Evolutionary conservation across 2,329 filamentous ascomycete species (phyloP).

Genomic region (Paraphaeosphaeria sporulosa): DNA sequence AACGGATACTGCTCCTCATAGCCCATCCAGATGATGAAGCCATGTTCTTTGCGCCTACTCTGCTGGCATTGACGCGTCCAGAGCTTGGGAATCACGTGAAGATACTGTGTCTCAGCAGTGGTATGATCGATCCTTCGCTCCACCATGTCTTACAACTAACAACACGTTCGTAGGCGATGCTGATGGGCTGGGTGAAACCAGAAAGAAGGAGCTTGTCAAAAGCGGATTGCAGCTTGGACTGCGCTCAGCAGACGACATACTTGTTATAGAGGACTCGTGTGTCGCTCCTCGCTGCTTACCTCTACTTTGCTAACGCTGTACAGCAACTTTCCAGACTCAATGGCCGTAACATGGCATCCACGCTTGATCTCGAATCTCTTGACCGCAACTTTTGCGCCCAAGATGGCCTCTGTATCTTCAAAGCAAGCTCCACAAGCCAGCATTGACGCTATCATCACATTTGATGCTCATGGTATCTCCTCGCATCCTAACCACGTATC

Average conservation of each 20-base stretch:
- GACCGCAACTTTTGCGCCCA: slow-evolving; percentile 75
- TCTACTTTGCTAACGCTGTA: slow-evolving; percentile 17
- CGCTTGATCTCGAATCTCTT: slow-evolving; percentile 74
- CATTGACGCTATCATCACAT: slow-evolving; percentile 88
- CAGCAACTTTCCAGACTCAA: slow-evolving; percentile 85
- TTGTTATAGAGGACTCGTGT: slow-evolving; percentile 81
- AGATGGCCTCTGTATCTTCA: slow-evolving; percentile 55
- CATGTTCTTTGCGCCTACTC: slow-evolving; percentile 96
- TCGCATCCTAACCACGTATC: slow-evolving; percentile 93
- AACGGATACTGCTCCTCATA: slow-evolving; percentile 90
- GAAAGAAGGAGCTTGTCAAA: slow-evolving; percentile 83
- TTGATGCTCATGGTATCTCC: slow-evolving; percentile 83
- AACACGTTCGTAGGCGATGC: slow-evolving; percentile 70
- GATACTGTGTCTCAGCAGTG: slow-evolving; percentile 90
- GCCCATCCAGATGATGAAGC: slow-evolving; percentile 98
- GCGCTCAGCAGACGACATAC: slow-evolving; percentile 76
- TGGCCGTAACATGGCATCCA: slow-evolving; percentile 80
- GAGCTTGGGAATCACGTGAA: slow-evolving; percentile 88
- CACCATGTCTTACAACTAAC: neutral
- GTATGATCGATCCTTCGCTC: slow-evolving; percentile 52
- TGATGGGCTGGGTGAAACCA: slow-evolving; percentile 82
- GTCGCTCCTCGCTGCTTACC: slow-evolving; percentile 16
- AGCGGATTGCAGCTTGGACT: slow-evolving; percentile 81
- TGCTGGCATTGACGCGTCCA: slow-evolving; percentile 83
- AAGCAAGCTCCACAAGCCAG: slow-evolving; percentile 58